Conservation (phyloP, 305 asterid species). For the Withania somnifera region DNA sequence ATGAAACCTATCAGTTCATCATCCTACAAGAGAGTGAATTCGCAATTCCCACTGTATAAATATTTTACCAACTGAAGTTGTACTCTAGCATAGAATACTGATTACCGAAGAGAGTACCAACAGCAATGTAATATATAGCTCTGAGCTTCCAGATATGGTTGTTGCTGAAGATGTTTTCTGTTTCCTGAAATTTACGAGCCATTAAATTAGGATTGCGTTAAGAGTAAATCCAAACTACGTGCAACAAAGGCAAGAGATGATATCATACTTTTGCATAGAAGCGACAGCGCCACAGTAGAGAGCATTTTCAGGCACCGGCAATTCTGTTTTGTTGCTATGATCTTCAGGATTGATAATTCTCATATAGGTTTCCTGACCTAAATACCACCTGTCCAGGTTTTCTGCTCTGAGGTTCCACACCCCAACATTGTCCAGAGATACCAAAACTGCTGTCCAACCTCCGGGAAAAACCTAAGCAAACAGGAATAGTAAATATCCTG, state of each 20-base stretch:
- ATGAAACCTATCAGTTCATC: not conserved
- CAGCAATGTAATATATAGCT: slow-evolving; percentile 17
- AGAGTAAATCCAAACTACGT: not conserved
- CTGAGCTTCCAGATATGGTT: slow-evolving; percentile 18
- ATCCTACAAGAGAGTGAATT: not conserved
- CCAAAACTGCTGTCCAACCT: slow-evolving; percentile 82
- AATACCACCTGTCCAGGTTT: slow-evolving; percentile 91
- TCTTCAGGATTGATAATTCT: slow-evolving; percentile 82
- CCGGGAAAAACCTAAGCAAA: slow-evolving; percentile 58
- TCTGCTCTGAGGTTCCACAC: slow-evolving; percentile 88
- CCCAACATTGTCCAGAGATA: slow-evolving; percentile 77
- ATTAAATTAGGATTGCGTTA: not conserved
- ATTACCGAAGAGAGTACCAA: slow-evolving; percentile 9
- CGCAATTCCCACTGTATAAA: not conserved
- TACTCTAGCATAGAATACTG: not conserved
- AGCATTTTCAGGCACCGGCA: slow-evolving; percentile 62
- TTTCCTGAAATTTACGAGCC: slow-evolving; percentile 32
- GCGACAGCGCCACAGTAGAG: slow-evolving; percentile 82
- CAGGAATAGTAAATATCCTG: not conserved
- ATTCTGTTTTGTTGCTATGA: slow-evolving; percentile 50
- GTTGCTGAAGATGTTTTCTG: slow-evolving; percentile 37
- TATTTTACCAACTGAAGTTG: not conserved
- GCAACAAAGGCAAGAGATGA: not conserved
- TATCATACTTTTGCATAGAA: slow-evolving; percentile 42
- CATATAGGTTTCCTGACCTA: slow-evolving; percentile 91